Evolutionary conservation across 2,329 filamentous ascomycete genomes (phyloP).

Genomic region (Keithomyces neogunnii): DNA sequence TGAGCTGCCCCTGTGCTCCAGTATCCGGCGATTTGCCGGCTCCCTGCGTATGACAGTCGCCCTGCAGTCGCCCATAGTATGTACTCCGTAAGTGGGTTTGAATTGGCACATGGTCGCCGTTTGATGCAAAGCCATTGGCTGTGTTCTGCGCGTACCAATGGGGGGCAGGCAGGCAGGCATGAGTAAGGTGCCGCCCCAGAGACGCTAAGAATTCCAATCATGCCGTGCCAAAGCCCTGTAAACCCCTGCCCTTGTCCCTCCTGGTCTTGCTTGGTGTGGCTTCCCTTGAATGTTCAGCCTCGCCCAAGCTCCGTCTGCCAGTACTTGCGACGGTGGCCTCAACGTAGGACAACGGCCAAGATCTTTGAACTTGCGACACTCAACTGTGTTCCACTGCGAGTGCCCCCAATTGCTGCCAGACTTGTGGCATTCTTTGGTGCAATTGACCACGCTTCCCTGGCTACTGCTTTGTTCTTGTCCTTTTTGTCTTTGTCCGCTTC

Average conservation of each 20-base stretch:
- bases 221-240: neutral
- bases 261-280: neutral
- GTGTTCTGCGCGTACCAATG: too few species aligned
- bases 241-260: conserved; percentile 3
- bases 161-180: too few species aligned
- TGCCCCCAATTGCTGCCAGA: neutral
- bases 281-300: neutral
- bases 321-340: conserved; percentile 29
- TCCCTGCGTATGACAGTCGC: neutral
- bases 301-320: neutral
- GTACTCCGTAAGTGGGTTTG: neutral
- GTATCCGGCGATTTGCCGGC: conserved; percentile 13
- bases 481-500: neutral
- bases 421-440: neutral
- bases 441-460: neutral
- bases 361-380: conserved; percentile 1
- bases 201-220: too few species aligned
- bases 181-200: too few species aligned
- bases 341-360: conserved; percentile 1
- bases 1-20: neutral
- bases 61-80: conserved; percentile 1
- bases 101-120: too few species aligned
- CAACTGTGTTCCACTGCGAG: neutral
- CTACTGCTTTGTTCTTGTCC: neutral
- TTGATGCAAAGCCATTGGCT: too few species aligned